Conservation (phyloP, 2,329 filamentous ascomycete species). For the Leptographium lundbergii region DNA sequence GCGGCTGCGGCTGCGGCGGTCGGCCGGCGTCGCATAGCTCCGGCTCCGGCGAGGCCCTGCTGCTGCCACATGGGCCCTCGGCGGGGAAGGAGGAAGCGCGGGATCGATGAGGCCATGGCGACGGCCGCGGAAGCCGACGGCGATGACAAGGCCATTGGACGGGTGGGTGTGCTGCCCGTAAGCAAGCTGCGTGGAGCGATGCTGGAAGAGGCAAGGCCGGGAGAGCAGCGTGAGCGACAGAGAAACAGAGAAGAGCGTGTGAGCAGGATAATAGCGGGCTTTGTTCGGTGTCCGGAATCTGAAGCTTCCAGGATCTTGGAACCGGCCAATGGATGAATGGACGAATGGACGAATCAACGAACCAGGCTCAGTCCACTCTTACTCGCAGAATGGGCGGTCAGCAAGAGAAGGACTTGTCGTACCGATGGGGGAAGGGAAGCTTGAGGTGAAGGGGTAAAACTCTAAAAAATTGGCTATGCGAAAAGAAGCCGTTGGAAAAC, state of each 20-base stretch:
- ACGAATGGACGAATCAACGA: no score
- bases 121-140: background rate
- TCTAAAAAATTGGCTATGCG: background rate
- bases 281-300: background rate
- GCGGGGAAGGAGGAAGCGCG: constrained; percentile 55
- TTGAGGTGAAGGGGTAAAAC: no score
- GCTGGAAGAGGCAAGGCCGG: background rate
- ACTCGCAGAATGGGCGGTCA: background rate
- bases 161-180: no score
- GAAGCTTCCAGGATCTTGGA: no score
- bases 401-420: background rate
- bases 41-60: background rate
- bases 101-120: constrained; percentile 38
- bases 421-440: background rate
- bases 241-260: background rate
- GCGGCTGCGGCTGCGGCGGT: constrained; percentile 5
- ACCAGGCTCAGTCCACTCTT: no score
- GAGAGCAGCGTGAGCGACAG: background rate
- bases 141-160: background rate
- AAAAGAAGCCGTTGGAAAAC: background rate
- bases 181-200: background rate
- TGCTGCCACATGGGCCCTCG: constrained; percentile 42
- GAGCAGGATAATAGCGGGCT: no score
- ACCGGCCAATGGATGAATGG: no score
- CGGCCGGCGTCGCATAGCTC: background rate